Conservation (phyloP, 1,284 basidiomycete species). For the Sphagnurus paluster region DNA sequence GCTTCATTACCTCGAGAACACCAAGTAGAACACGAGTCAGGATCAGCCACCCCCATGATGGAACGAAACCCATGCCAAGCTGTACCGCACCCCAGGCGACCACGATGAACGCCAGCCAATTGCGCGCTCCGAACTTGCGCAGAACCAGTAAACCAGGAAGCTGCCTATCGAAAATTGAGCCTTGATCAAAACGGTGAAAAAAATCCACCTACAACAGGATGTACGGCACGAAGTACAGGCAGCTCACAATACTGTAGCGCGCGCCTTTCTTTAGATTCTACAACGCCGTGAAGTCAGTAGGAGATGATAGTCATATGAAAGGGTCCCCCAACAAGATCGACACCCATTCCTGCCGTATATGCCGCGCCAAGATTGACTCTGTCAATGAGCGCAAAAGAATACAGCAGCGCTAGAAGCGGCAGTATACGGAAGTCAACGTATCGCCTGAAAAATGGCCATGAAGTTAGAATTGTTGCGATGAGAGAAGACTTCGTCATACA, state of each 20-base stretch:
- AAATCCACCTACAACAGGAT: conserved; percentile 31
- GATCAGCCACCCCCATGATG: conserved; percentile 35
- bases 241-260: conserved; percentile 36
- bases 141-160: conserved; percentile 41
- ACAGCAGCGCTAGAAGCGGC: conserved; percentile 39
- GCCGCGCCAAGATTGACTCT: conserved; percentile 44
- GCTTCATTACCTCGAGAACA: conserved; percentile 33
- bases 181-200: neutral
- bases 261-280: conserved; percentile 30
- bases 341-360: conserved; percentile 43
- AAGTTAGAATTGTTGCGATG: conserved; percentile 1
- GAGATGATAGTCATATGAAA: neutral
- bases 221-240: conserved; percentile 40
- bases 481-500: conserved; percentile 27
- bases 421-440: conserved; percentile 43
- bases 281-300: conserved; percentile 1
- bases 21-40: conserved; percentile 40
- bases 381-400: conserved; percentile 43
- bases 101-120: conserved; percentile 38
- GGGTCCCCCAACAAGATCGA: conserved; percentile 33
- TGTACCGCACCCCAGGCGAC: conserved; percentile 40
- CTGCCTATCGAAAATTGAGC: conserved; percentile 28
- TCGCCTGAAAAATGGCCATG: conserved; percentile 27
- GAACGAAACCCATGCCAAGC: conserved; percentile 41
- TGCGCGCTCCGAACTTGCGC: conserved; percentile 37